A percentile compares a stretch with the other conserved stretches of the same genome.
Conservation (phyloP, 2,329 filamentous ascomycete genomes). For the Meredithiella fracta region DNA sequence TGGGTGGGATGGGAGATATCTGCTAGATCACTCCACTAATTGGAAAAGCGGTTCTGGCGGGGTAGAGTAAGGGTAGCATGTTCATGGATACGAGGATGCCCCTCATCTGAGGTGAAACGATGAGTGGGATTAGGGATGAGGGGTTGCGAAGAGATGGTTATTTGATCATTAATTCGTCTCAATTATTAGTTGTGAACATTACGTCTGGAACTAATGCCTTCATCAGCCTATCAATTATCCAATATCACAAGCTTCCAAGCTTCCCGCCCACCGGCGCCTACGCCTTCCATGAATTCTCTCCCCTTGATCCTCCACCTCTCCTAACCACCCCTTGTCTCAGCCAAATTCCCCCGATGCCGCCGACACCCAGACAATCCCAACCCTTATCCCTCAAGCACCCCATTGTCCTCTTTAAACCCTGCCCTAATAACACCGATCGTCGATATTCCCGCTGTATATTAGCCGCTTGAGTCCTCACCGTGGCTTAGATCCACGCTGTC, state of each 20-base stretch:
- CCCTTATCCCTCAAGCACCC: background rate
- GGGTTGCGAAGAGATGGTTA: too few relatives aligned
- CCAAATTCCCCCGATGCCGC: background rate
- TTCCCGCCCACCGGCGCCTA: background rate
- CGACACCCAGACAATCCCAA: background rate
- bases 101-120: background rate
- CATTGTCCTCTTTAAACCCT: background rate
- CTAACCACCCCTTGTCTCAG: too few relatives aligned
- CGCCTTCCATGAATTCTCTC: background rate
- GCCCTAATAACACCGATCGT: background rate
- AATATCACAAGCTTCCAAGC: background rate
- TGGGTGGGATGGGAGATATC: background rate
- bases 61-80: background rate
- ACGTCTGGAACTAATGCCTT: too few relatives aligned
- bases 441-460: too few relatives aligned
- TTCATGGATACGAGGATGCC: background rate
- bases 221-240: background rate
- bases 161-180: too few relatives aligned
- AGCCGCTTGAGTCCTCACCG: background rate
- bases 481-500: background rate
- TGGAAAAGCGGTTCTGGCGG: background rate
- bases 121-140: background rate
- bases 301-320: background rate
- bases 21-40: constrained; percentile 2
- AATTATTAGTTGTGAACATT: too few relatives aligned